phyloP scores from a whole-genome alignment of 208 protist genomes.

The Lotmaria passim region DNA sequence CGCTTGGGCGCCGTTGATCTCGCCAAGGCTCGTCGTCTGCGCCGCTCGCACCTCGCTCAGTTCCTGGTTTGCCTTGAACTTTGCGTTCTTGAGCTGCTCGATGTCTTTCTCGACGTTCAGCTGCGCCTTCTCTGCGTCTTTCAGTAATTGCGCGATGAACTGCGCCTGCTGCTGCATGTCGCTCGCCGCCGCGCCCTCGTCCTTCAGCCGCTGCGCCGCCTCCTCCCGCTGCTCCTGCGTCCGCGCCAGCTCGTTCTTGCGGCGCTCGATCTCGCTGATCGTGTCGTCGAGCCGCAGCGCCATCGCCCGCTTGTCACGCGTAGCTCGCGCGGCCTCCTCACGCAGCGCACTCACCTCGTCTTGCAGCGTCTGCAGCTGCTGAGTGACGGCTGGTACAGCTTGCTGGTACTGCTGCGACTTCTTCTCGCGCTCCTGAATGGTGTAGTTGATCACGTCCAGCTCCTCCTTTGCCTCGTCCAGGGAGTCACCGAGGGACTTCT shows the following conservation, averaged over 20 bases:
- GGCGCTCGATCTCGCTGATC: conserved; percentile 40
- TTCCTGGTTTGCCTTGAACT: conserved; percentile 86
- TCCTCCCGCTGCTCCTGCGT: conserved; percentile 33
- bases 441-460: conserved; percentile 51
- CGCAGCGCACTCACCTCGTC: conserved; percentile 83
- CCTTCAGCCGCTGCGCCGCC: conserved; percentile 37
- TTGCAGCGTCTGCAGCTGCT: conserved; percentile 67
- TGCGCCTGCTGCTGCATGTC: conserved; percentile 73
- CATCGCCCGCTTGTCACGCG: conserved; percentile 49
- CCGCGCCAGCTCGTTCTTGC: conserved; percentile 35
- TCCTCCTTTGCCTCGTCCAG: conserved; percentile 54
- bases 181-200: conserved; percentile 44
- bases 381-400: conserved; percentile 40
- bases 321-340: conserved; percentile 55
- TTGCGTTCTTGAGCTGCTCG: conserved; percentile 76
- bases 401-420: conserved; percentile 52
- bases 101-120: conserved; percentile 74
- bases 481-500: conserved; percentile 35
- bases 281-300: conserved; percentile 38
- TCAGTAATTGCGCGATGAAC: conserved; percentile 65
- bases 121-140: conserved; percentile 56
- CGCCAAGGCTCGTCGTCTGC: conserved; percentile 77
- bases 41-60: conserved; percentile 60
- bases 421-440: conserved; percentile 62
- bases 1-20: conserved; percentile 85